phyloP scores from a whole-genome alignment of 2,329 filamentous ascomycete genomes.

The Macrophomina tecta region DNA sequence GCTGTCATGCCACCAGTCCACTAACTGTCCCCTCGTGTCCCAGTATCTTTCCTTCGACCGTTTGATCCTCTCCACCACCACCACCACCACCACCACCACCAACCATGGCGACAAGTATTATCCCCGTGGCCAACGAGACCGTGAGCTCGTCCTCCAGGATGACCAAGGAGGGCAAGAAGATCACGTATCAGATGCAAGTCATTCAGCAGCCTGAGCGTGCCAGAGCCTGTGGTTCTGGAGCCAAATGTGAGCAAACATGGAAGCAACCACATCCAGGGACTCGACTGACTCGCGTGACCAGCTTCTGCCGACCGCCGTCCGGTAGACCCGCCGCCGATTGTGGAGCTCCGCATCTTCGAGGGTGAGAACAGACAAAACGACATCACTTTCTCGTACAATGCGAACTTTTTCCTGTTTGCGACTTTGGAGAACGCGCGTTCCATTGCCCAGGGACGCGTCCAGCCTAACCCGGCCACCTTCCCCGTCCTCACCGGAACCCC shows the following conservation, averaged over 20 bases:
- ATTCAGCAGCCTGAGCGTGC: slow-evolving; percentile 95
- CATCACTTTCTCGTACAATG: slow-evolving; percentile 87
- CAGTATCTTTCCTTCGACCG: slow-evolving; percentile 18
- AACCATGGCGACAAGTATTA: slow-evolving; percentile 46
- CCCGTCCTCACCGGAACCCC: slow-evolving; percentile 93
- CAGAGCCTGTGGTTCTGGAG: slow-evolving; percentile 91
- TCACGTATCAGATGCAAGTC: slow-evolving; percentile 83
- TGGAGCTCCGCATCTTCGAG: slow-evolving; percentile 86
- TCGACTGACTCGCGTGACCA: slow-evolving; percentile 44
- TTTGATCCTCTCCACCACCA: not conserved
- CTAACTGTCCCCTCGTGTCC: slow-evolving; percentile 23
- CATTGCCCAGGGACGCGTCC: slow-evolving; percentile 76
- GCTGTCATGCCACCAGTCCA: slow-evolving; percentile 21
- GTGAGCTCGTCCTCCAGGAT: slow-evolving; percentile 59
- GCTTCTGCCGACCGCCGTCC: slow-evolving; percentile 87
- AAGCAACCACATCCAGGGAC: slow-evolving; percentile 8
- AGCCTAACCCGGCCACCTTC: slow-evolving; percentile 68
- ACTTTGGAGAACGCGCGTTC: slow-evolving; percentile 61
- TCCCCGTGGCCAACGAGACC: slow-evolving; percentile 64
- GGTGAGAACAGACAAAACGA: slow-evolving; percentile 61
- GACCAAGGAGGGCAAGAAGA: slow-evolving; percentile 75
- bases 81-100: not conserved
- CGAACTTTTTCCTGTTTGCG: slow-evolving; percentile 96
- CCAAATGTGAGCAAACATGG: slow-evolving; percentile 76
- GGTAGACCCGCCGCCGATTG: slow-evolving; percentile 92